Base-by-base conservation (phyloP, 1,284 basidiomycete species). In the Malassezia yamatoensis region DNA sequence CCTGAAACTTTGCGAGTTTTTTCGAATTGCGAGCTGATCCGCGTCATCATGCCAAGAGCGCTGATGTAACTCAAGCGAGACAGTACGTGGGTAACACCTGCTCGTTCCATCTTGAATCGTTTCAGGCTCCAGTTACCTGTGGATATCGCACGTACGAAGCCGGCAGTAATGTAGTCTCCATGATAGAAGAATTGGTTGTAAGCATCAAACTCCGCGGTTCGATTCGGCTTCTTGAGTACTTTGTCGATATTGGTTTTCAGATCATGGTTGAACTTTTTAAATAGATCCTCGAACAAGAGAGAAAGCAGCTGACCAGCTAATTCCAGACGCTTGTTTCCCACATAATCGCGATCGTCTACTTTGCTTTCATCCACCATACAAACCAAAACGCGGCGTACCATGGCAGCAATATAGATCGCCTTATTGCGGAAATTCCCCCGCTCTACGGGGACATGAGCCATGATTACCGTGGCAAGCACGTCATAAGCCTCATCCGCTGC, bases 51-150 rank as follows among this genome's bases (percentile, higher is more conserved):
- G 35, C 96, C 94, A 18, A 99, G 81, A 1, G 94, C 96, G 53
- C 90, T 88, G 74, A 99, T 96, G 80, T 91, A 99, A 65, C 85
- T 88, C 45, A 99, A 78, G 32, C 96, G 84, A 70, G 87, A 91
- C 29, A 99, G 82, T 56, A 99, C 96, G 75, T 99, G 94, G n/a
- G 94, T 99, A 49, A 99, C 90, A 53, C 94, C 94, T 0, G 94
- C 94, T 40, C 96, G 84, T 75, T 98, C 94, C 89, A 98, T 98
- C 80, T 94, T 96, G 83, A 99, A 99, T 59, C 94, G 88, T 77
- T 98, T 99, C 53, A 98, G 79, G 21, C 88, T 90, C 94, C 94
- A 99, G 73, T 99, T 99, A 7, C 94, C 94, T 0, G 94, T 99
- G 10, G 93, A 96, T 65, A 99, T 98, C 21, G 96, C 93, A 51